Percentiles rank a stretch among this genome's conserved stretches.
Conservation (phyloP, 345 rosid genomes). For the Lepidium africanum region DNA sequence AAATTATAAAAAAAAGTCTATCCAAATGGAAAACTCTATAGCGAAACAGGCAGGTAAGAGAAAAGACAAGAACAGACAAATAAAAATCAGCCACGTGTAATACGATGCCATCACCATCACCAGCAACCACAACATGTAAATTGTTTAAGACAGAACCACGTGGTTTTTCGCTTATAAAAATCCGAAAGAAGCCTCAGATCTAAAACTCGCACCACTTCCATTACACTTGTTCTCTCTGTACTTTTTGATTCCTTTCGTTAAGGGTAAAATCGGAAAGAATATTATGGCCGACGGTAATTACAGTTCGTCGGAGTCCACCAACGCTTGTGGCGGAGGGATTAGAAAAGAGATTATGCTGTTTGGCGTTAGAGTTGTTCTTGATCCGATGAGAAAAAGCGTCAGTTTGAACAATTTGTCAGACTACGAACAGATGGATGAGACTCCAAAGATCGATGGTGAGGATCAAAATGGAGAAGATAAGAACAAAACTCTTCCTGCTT, state of each 20-base stretch:
- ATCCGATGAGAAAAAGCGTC: conserved; percentile 87
- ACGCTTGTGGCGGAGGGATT: conserved; percentile 4
- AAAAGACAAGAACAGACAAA: neutral
- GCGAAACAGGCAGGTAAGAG: conserved; percentile 8
- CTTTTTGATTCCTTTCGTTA: conserved; percentile 3
- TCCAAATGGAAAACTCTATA: conserved; percentile 12
- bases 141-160: conserved; percentile 9
- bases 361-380: conserved; percentile 85
- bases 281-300: conserved; percentile 16
- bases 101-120: neutral
- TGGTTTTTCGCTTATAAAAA: conserved; percentile 22
- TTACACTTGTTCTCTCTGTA: conserved; percentile 28
- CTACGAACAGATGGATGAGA: conserved; percentile 48
- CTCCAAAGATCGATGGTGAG: neutral
- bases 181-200: neutral
- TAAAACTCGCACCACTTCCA: conserved; percentile 5
- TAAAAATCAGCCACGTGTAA: neutral
- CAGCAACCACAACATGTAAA: conserved; percentile 7
- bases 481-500: conserved; percentile 39
- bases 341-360: conserved; percentile 77
- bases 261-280: neutral
- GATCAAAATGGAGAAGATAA: conserved; percentile 19
- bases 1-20: neutral
- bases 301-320: conserved; percentile 27
- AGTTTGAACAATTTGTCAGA: conserved; percentile 80